Base-by-base conservation (phyloP, 345 rosid species). In the Citrus mangshanensis region DNA sequence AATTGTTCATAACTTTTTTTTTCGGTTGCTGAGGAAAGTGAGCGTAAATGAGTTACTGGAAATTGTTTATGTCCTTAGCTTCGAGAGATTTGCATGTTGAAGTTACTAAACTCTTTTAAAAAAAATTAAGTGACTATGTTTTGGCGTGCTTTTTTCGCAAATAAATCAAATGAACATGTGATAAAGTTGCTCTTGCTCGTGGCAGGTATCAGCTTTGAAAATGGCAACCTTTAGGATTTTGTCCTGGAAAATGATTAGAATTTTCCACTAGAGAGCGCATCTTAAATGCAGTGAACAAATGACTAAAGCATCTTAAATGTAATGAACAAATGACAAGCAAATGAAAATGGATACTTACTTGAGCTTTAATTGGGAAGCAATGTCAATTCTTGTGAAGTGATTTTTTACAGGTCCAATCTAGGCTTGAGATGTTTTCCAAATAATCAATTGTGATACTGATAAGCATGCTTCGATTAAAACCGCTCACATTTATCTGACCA, bases 401-500 rank as follows among this genome's bases (percentile, higher is more conserved):
- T 28, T 46, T 46, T 75, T 21, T 7, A 25, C 5, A 38, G 22
- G 32, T 49, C 34, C 28, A n/a, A 14, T 25, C 55, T 25, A 42
- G 58, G 35, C n/a, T 46, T 35, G 46, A 22, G 37, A 32, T 30
- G 49, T 55, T 70, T 70, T 18, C 19, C 13, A 37, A 58, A 37
- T 35, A 73, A 24, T 12, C 40, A 18, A 7, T 27, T 13, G 12
- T 70, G 16, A 40, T 35, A 24, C 22, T 35, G 55, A 35, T 27
- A 5, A 28, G 27, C 21, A 28, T 72, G 40, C 24, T 72, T 55
- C 10, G 0, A 35, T 46, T 19, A 13, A 22, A 10, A 30, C n/a
- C 34, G 27, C 63, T 49, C 32, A 35, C 9, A 12, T 59, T 32
- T 6, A 3, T 68, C 69, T 87, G 30, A 84, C 32, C 64, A 27